A percentile compares a stretch with the other conserved stretches of the same genome.
phyloP scores from a whole-genome alignment of 1,139 yeast genomes.

The Nematodospora anomalae region DNA sequence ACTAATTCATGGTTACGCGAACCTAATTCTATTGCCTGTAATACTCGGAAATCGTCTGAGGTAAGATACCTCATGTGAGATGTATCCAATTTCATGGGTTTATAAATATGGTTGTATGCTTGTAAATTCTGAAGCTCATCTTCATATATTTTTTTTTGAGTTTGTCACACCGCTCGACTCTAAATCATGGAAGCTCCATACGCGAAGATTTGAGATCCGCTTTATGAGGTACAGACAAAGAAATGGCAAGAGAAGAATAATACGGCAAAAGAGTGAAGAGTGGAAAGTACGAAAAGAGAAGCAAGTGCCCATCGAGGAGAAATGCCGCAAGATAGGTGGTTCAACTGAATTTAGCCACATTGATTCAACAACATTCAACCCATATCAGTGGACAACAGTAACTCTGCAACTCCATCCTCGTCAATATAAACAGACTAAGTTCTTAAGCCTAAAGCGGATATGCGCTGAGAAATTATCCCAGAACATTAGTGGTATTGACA shows the following conservation, averaged over 20 bases:
- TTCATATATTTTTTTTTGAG: neutral
- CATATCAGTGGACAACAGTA: slow-evolving; percentile 22
- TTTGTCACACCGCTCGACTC: neutral
- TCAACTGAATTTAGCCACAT: slow-evolving; percentile 14
- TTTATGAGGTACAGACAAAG: slow-evolving; percentile 1
- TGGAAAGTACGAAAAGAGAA: slow-evolving; percentile 2
- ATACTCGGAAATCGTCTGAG: slow-evolving; percentile 84
- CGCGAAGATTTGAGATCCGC: neutral
- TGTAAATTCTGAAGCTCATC: slow-evolving; percentile 2
- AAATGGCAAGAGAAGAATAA: slow-evolving; percentile 2
- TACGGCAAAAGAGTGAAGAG: neutral
- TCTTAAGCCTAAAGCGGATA: slow-evolving; percentile 20
- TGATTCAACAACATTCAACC: slow-evolving; percentile 18
- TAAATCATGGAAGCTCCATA: neutral
- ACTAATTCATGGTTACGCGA: slow-evolving; percentile 93
- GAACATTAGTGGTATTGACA: slow-evolving; percentile 24
- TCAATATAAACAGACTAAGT: neutral
- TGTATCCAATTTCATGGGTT: slow-evolving; percentile 94
- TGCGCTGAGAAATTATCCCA: slow-evolving; percentile 34
- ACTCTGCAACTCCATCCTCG: slow-evolving; percentile 8
- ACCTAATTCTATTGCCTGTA: slow-evolving; percentile 88
- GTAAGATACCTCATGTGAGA: slow-evolving; percentile 92
- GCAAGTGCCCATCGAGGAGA: slow-evolving; percentile 4
- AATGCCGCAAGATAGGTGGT: slow-evolving; percentile 7
- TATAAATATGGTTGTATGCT: slow-evolving; percentile 1